phyloP scores from a whole-genome alignment of 2,329 filamentous ascomycete genomes.

The Paraphoma chrysanthemicola region DNA sequence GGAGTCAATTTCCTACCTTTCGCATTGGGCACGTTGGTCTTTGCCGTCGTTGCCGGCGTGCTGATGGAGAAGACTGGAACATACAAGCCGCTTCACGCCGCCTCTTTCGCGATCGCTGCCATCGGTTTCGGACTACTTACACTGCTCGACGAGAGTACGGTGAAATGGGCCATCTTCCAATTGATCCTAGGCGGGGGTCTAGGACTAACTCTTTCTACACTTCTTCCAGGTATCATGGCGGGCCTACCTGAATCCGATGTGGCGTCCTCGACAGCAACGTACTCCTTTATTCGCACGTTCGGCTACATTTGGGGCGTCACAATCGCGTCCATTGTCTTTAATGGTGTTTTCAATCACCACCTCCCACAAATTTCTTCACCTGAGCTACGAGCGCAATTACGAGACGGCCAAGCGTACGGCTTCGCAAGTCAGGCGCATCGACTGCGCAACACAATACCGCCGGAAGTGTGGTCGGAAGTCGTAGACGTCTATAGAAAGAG shows the following conservation, averaged over 20 bases:
- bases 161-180: slow-evolving; percentile 14
- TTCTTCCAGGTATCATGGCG: slow-evolving; percentile 48
- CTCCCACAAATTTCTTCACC: background rate
- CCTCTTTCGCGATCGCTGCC: background rate
- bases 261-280: slow-evolving; percentile 13
- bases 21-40: background rate
- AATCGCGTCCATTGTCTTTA: slow-evolving; percentile 21
- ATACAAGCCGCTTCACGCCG: slow-evolving; percentile 20
- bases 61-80: slow-evolving; percentile 27
- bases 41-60: slow-evolving; percentile 3
- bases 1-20: slow-evolving; percentile 16
- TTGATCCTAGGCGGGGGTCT: background rate
- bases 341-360: slow-evolving; percentile 6
- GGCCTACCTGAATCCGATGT: slow-evolving; percentile 13
- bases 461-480: background rate
- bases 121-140: background rate
- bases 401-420: slow-evolving; percentile 4
- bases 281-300: slow-evolving; percentile 14
- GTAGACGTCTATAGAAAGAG: background rate
- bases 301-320: slow-evolving; percentile 23
- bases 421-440: background rate
- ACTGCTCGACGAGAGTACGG: slow-evolving; percentile 2
- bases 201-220: slow-evolving; percentile 25
- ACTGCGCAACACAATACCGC: background rate
- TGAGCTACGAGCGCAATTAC: background rate